These are phyloP conservation scores for Dendrobium chrysotoxum DNA, from an alignment of 106 monocot species.

Conservation along the genomic window DNA sequence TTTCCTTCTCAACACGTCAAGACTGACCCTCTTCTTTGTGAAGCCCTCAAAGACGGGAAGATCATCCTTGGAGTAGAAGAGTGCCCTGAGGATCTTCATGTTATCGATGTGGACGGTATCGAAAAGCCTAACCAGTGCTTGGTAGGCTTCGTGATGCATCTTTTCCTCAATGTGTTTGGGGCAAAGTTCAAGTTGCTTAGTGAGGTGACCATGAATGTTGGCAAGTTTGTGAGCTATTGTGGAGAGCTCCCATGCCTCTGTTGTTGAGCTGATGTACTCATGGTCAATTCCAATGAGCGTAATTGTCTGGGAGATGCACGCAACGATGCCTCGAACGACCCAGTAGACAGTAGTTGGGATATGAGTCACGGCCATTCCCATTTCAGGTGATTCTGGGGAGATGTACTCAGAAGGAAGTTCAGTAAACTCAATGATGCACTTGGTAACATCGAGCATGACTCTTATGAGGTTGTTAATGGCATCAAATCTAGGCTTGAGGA, in stretches of 20 bases:
- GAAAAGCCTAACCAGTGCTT: constrained; percentile 54
- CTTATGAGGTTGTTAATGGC: constrained; percentile 51
- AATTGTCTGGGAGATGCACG: constrained; percentile 54
- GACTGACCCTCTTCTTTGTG: constrained; percentile 39
- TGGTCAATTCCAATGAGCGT: constrained; percentile 54
- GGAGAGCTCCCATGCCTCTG: constrained; percentile 83
- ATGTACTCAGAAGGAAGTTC: constrained; percentile 60
- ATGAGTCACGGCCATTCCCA: constrained; percentile 37
- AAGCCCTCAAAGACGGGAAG: constrained; percentile 44
- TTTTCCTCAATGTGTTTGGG: constrained; percentile 43
- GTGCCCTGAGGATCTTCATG: constrained; percentile 66
- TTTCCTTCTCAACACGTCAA: constrained; percentile 67
- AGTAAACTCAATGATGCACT: constrained; percentile 64
- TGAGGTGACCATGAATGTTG: constrained; percentile 65
- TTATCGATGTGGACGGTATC: constrained; percentile 62
- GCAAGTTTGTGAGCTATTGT: constrained; percentile 68
- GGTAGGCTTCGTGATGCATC: constrained; percentile 54
- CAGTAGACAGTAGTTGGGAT: constrained; percentile 81
- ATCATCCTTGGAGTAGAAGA: constrained; percentile 63
- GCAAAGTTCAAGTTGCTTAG: constrained; percentile 42
- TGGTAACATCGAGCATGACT: constrained; percentile 55
- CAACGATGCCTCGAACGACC: constrained; percentile 43
- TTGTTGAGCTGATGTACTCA: constrained; percentile 52
- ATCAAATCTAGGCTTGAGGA: constrained; percentile 58
- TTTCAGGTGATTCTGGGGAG: constrained; percentile 30